A percentile compares a stretch with the other conserved stretches of the same genome.
These are phyloP conservation scores for Collybia nuda DNA, from an alignment of 768 basidiomycete species.

Conservation along the genomic window DNA sequence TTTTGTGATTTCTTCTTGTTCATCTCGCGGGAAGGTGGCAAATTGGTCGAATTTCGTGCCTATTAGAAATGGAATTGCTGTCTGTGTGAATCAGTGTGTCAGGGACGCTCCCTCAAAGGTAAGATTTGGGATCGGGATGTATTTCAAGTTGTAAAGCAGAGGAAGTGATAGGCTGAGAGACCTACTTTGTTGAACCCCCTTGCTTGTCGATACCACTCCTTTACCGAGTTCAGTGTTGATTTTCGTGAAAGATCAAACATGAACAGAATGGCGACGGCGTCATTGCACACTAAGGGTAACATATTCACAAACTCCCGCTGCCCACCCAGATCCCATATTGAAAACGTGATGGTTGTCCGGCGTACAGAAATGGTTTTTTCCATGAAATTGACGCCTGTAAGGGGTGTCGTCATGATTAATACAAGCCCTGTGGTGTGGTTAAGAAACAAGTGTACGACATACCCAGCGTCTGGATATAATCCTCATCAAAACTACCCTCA, in stretches of 20 bases:
- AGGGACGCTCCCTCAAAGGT: no score
- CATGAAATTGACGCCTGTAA: slow-evolving; percentile 97
- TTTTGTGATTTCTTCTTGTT: slow-evolving; percentile 99
- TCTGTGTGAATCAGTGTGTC: slow-evolving; percentile 47
- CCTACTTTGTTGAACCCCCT: slow-evolving; percentile 97
- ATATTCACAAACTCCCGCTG: slow-evolving; percentile 99
- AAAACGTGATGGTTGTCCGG: slow-evolving; percentile 98
- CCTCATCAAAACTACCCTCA: slow-evolving; percentile 97
- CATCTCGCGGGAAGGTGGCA: slow-evolving; percentile 91
- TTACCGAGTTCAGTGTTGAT: slow-evolving; percentile 96
- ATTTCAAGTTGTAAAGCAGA: background rate
- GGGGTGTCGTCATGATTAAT: slow-evolving; percentile 8
- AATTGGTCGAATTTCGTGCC: slow-evolving; percentile 99
- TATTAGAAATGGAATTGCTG: slow-evolving; percentile 97
- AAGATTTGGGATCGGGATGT: background rate
- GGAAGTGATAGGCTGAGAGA: slow-evolving; percentile 5
- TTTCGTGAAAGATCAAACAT: slow-evolving; percentile 99
- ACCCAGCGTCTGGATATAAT: slow-evolving; percentile 99
- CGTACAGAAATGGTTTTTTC: slow-evolving; percentile 99
- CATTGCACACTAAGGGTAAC: slow-evolving; percentile 97
- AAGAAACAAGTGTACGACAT: slow-evolving; percentile 22
- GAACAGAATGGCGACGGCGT: slow-evolving; percentile 99
- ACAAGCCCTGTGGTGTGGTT: background rate
- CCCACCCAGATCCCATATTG: slow-evolving; percentile 97
- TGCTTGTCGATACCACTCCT: slow-evolving; percentile 99